phyloP scores from a whole-genome alignment of 441 rosid species.

The Breynia disticha region DNA sequence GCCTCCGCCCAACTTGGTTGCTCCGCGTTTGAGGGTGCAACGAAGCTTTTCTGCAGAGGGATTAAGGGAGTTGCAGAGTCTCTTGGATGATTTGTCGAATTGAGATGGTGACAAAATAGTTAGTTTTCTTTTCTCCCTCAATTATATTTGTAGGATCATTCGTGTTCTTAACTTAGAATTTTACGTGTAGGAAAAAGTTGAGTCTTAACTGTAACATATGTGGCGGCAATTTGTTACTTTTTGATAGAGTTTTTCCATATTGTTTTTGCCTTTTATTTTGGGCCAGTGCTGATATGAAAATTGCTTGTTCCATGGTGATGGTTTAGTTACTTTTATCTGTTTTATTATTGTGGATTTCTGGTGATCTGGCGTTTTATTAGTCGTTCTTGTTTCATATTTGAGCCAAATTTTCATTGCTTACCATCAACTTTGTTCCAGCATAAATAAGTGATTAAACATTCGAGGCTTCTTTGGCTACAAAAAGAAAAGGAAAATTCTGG shows the following conservation, averaged over 20 bases:
- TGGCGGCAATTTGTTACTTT: constrained; percentile 23
- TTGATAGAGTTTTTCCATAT: neutral
- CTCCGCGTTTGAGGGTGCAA: constrained; percentile 58
- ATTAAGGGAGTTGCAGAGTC: constrained; percentile 59
- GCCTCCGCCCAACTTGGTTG: constrained; percentile 57
- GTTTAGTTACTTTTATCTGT: too few relatives aligned
- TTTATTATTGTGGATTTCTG: too few relatives aligned
- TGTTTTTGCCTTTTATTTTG: too few relatives aligned
- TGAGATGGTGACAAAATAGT: constrained; percentile 26
- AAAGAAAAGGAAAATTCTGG: too few relatives aligned
- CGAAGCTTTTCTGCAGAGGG: constrained; percentile 72
- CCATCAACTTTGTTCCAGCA: constrained; percentile 1
- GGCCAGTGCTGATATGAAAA: too few relatives aligned
- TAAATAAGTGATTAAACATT: too few relatives aligned
- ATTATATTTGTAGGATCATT: neutral
- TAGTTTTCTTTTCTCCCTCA: neutral
- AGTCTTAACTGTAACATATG: constrained; percentile 47
- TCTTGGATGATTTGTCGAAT: constrained; percentile 42
- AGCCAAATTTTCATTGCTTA: constrained; percentile 28
- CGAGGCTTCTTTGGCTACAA: too few relatives aligned
- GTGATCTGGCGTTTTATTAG: too few relatives aligned
- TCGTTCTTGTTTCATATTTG: too few relatives aligned
- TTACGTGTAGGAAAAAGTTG: constrained; percentile 18
- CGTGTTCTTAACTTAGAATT: neutral
- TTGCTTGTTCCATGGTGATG: too few relatives aligned